Evolutionary conservation across 345 rosid species (phyloP), one percentile per base, ranked within the genome.

Genomic region (Pistacia vera): DNA sequence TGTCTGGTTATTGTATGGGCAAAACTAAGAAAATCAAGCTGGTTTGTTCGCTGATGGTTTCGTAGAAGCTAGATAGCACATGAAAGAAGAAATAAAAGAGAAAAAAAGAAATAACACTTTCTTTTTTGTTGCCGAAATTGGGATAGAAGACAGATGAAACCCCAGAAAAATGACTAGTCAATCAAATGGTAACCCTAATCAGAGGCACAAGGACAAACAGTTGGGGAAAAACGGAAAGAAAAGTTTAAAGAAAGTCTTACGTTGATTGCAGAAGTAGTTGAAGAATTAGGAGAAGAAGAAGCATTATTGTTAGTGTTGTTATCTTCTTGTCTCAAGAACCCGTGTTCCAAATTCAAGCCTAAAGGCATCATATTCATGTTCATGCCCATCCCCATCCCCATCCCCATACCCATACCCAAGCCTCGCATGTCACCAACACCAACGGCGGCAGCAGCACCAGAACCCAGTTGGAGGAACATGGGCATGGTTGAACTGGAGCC

Each of bases 381-480:
- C 57, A 54, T 16, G 12, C 16, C 16, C 54, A 49, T 49, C 16
- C 54, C 54, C 54, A 49, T 66, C 28, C 82, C 82, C 72, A 80
- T 72, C 7, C 82, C 79, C 68, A 79, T 72, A 58, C 79, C 79
- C 77, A 79, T 80, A n/a, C 68, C 81, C 71, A 77, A 18, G 10
- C 17, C 46, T 81, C 81, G 75, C 81, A 81, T 75, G 60, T 81
- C 84, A 73, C 41, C 79, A 11, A 36, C 72, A 8, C 78, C 74
- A 5, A 48, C 75, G 0, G 68, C 83, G 12, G 28, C 80, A 80
- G 63, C 77, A 49, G 60, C 77, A 14, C 63, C 35, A 35, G 91
- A 86, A 60, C 89, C 88, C 44, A 89, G 71, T 72, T 87, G 92
- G 49, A 91, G 67, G 82, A 78, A 85, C 94, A 90, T 87, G 68